phyloP scores from a whole-genome alignment of 1,284 basidiomycete species.

The Ganoderma lucidum region DNA sequence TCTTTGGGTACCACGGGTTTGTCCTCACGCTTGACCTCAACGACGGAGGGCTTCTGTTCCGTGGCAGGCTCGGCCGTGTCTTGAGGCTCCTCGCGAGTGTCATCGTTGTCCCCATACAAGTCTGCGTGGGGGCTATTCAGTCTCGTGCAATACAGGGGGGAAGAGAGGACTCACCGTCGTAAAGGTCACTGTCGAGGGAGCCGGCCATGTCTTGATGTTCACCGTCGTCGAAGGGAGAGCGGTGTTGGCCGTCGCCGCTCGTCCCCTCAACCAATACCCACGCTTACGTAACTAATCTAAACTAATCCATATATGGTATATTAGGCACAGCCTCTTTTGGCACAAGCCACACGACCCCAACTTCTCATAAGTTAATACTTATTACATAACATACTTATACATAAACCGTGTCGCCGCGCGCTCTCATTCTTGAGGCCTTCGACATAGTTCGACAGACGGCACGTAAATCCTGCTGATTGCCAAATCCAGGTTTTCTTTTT shows the following conservation, averaged over 20 bases:
- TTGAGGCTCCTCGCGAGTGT: slow-evolving; percentile 29
- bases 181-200: slow-evolving; percentile 37
- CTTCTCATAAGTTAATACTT: too few relatives aligned
- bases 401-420: too few relatives aligned
- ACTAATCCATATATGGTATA: background rate
- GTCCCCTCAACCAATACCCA: background rate
- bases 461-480: too few relatives aligned
- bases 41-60: slow-evolving; percentile 17
- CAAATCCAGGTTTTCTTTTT: too few relatives aligned
- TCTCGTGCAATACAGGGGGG: background rate
- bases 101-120: slow-evolving; percentile 37
- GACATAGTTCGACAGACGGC: too few relatives aligned
- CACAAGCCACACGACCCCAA: background rate
- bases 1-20: slow-evolving; percentile 25
- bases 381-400: too few relatives aligned
- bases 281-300: background rate
- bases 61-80: slow-evolving; percentile 21
- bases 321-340: background rate
- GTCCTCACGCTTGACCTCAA: slow-evolving; percentile 28
- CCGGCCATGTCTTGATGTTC: slow-evolving; percentile 32
- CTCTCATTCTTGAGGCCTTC: too few relatives aligned
- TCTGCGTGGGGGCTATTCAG: slow-evolving; percentile 19
- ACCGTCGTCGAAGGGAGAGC: slow-evolving; percentile 8
- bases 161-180: slow-evolving; percentile 31
- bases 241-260: background rate